These are phyloP conservation scores for Malassezia equina DNA, from an alignment of 1,284 basidiomycete genomes.

Conservation along the genomic window DNA sequence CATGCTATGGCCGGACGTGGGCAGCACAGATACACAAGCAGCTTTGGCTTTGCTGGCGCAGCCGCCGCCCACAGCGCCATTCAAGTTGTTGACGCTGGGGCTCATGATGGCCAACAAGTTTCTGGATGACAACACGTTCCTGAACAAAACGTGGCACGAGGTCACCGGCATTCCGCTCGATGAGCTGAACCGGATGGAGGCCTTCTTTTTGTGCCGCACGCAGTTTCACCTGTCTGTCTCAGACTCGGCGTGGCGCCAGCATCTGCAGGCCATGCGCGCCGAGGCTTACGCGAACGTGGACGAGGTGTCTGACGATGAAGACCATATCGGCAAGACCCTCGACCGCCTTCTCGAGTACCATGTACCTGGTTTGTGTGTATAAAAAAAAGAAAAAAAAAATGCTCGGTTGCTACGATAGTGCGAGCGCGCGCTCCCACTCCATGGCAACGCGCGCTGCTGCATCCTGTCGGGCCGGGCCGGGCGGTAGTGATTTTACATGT, in stretches of 20 bases:
- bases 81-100: slow-evolving; percentile 45
- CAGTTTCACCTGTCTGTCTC: slow-evolving; percentile 40
- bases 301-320: not conserved
- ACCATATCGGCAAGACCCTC: not conserved
- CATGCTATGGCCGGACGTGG: slow-evolving; percentile 18
- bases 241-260: slow-evolving; percentile 30
- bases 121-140: slow-evolving; percentile 47
- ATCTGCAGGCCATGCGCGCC: slow-evolving; percentile 7
- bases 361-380: slow-evolving; percentile 3
- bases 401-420: not conserved
- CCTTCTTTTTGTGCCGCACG: slow-evolving; percentile 39
- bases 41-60: slow-evolving; percentile 36
- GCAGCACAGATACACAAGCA: slow-evolving; percentile 19
- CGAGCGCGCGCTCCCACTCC: not conserved
- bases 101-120: slow-evolving; percentile 48
- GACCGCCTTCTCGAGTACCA: not conserved
- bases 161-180: slow-evolving; percentile 44
- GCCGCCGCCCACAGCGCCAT: slow-evolving; percentile 42
- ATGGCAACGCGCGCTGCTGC: slow-evolving; percentile 9
- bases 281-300: not conserved
- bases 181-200: slow-evolving; percentile 44
- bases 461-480: not conserved
- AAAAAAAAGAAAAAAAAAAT: not conserved
- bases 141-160: slow-evolving; percentile 47
- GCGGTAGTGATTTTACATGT: slow-evolving; percentile 4